A percentile compares a stretch with the other conserved stretches of the same genome.
phyloP scores from a whole-genome alignment of 2,329 filamentous ascomycete genomes.

The Botrytis squamosa region DNA sequence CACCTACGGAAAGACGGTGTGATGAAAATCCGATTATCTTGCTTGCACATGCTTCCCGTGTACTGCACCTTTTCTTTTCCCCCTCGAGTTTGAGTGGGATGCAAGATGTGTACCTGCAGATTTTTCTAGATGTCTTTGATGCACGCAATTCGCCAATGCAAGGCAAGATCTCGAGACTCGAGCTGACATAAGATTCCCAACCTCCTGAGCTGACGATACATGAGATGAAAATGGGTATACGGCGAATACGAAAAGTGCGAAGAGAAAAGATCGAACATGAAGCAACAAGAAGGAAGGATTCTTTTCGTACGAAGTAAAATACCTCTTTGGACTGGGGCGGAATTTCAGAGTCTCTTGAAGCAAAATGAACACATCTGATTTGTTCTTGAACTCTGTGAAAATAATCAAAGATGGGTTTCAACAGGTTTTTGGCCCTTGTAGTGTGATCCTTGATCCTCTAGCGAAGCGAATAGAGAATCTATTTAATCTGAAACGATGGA shows the following conservation, averaged over 20 bases:
- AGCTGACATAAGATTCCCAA: slow-evolving; percentile 8
- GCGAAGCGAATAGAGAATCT: background rate
- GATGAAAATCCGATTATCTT: slow-evolving; percentile 8
- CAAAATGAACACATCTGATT: background rate
- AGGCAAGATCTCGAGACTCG: background rate
- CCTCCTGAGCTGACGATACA: slow-evolving; percentile 4
- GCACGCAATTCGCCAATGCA: slow-evolving; percentile 1
- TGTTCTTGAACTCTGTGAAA: background rate
- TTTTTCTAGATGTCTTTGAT: background rate
- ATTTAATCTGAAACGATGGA: slow-evolving; percentile 13
- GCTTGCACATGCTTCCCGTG: background rate
- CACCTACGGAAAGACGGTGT: slow-evolving; percentile 16
- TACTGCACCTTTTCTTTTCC: background rate
- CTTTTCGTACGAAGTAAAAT: background rate
- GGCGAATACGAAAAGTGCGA: background rate
- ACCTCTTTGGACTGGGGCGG: background rate
- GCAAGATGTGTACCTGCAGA: slow-evolving; percentile 1
- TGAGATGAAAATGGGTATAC: background rate
- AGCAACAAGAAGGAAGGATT: background rate
- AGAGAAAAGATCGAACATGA: background rate
- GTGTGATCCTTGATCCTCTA: background rate
- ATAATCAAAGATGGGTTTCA: background rate
- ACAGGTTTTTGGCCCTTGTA: background rate
- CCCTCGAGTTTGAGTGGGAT: slow-evolving; percentile 9
- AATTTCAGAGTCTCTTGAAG: background rate